Conservation (phyloP, 371 early-diverging fungal genomes). For the Circinella umbellata region DNA sequence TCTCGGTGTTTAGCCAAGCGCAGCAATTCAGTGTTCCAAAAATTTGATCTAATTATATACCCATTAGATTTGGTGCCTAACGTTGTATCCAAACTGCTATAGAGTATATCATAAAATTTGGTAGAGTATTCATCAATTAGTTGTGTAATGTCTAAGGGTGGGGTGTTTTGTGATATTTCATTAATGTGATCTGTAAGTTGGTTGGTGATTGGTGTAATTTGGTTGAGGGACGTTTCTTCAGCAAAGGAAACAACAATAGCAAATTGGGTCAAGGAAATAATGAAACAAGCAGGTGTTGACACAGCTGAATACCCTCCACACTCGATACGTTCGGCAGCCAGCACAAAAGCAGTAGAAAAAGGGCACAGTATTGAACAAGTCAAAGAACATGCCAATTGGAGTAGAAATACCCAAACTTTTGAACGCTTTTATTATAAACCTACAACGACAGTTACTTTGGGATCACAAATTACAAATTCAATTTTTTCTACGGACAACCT, state of each 20-base stretch:
- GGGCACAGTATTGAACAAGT: not conserved
- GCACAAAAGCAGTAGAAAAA: conserved; percentile 11
- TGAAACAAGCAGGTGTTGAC: conserved; percentile 2
- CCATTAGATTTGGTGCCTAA: not conserved
- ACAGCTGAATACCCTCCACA: not conserved
- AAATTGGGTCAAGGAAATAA: not conserved
- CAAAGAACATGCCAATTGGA: conserved; percentile 20
- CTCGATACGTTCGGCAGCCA: not conserved
- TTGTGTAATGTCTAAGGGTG: not conserved
- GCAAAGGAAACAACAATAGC: not conserved
- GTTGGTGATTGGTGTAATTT: not conserved
- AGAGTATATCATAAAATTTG: not conserved
- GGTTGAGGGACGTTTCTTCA: not conserved
- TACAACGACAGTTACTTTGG: not conserved
- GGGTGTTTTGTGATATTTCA: not conserved
- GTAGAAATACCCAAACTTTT: conserved; percentile 4
- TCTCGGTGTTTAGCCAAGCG: not conserved
- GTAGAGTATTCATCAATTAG: not conserved
- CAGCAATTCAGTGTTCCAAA: not conserved
- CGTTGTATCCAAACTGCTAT: conserved; percentile 2
- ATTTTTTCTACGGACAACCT: conserved; percentile 4
- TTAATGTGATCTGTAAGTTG: not conserved
- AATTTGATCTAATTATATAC: not conserved
- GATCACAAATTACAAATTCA: not conserved
- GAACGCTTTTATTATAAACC: conserved; percentile 14